Percentiles rank a stretch among this genome's conserved stretches.
Conservation (phyloP, 768 basidiomycete species). For the Termitomyces heimii region DNA sequence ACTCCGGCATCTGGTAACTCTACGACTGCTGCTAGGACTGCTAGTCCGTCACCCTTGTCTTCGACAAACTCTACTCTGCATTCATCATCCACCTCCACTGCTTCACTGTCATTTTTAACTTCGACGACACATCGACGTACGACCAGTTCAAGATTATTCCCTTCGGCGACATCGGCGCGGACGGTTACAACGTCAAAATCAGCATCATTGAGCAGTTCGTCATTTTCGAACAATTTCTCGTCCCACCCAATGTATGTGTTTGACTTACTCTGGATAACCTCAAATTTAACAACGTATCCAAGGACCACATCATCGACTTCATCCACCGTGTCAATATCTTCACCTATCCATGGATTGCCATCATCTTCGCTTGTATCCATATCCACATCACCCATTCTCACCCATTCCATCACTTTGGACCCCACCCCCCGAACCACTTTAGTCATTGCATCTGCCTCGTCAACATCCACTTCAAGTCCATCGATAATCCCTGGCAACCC, state of each 20-base stretch:
- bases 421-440: conserved; percentile 5
- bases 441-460: background rate
- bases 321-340: background rate
- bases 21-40: background rate
- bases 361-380: background rate
- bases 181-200: background rate
- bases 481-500: background rate
- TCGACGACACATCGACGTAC: background rate
- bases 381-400: background rate
- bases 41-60: background rate
- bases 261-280: background rate
- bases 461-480: background rate
- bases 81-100: background rate
- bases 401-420: background rate
- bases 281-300: background rate
- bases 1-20: background rate
- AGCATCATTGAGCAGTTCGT: background rate
- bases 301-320: background rate
- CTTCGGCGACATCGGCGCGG: background rate
- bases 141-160: background rate
- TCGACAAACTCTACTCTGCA: background rate
- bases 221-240: background rate
- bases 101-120: background rate
- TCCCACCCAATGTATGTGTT: background rate
- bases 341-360: background rate